Base-by-base conservation (phyloP, 148 eudicot genomes). In the Arctostaphylos glauca region DNA sequence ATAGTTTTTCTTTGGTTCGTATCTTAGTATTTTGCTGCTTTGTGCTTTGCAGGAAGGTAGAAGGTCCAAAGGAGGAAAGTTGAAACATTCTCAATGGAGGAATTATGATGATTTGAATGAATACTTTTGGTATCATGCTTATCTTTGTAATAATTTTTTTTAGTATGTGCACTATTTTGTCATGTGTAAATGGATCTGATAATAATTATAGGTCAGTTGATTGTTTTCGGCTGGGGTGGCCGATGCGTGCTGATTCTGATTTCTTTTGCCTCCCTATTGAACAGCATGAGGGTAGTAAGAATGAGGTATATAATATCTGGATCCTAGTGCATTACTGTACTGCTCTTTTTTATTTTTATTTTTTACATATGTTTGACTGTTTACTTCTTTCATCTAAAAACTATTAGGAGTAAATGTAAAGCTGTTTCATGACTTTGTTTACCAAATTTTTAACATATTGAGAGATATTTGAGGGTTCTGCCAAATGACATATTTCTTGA, bases 181-280 rank as follows among this genome's bases (percentile, higher is more conserved):
- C 25, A 23, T 21, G 19, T 64, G 38, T 68, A 58, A 81, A 60
- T 58, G 50, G 84, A 72, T 64, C 47, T 19, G 68, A 72, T 60
- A 48, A 44, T 59, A 83, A 77, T 84, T 87, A 78, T 54, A 92
- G 95, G 95, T 92, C 92, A 80, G 89, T 84, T 71, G 88, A 88
- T 85, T 92, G 93, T 87, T 92, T 92, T 85, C 86, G 89, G 58
- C 82, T 92, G 71, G 88, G 93, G 53, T 92, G 95, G 95, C 95
- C 95, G 19, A 91, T 92, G 95, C 93, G 93, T 70, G 93, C 89
- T 84, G 93, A 91, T 92, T 90, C 92, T 70, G 92, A 90, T 85
- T 92, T 91, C 88, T 92, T 92, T 84, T 78, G 87, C 73, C 72
- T 77, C 41, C 88, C 91, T 54, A 23, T 60, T 3, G 90, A 84